Base-by-base conservation (phyloP, 1,284 basidiomycete genomes). In the Tremellales sp. region DNA sequence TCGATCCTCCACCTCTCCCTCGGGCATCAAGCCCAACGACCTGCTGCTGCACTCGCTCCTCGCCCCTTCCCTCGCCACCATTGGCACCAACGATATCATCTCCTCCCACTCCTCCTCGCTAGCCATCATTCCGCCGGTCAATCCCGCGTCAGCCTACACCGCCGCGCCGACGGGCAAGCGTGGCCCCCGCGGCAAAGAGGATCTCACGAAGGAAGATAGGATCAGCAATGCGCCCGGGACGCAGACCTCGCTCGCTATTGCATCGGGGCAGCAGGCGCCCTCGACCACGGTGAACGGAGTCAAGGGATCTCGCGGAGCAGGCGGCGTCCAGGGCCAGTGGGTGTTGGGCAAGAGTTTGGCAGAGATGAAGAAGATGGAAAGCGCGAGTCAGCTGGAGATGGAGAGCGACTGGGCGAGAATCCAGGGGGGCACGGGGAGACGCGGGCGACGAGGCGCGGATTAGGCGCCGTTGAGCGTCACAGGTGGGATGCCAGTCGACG, bases 391-490 rank as follows among this genome's bases (percentile, higher is more conserved):
- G 50, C 40, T 72, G 24, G 69, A 71, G 53, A 61, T 63, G 38
- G 70, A 71, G 29, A 66, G 62, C 50, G 71, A 72, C 48, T 72
- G 66, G 65, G 69, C 67, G 8, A 63, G 71, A 42, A 70, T 71
- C 43, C 65, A 72, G 50, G 70, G 66, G 8, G 53, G 49, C 12
- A 51, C 53, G 21, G 63, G 66, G 6, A 48, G 68, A 25, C 61
- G 65, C 8, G 57, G 70, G 39, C 47, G 34, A 60, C 58, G 6
- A 57, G 68, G 33, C 14, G 37, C n/a, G n/a, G n/a, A n/a, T n/a
- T n/a, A n/a, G n/a, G n/a, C n/a, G n/a, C n/a, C n/a, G n/a, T n/a
- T n/a, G n/a, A n/a, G n/a, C n/a, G n/a, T n/a, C n/a, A n/a, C n/a
- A n/a, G n/a, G n/a, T n/a, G n/a, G n/a, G n/a, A n/a, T n/a, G n/a